Base-by-base conservation (phyloP, 345 rosid genomes). In the Bruguiera parviflora region DNA sequence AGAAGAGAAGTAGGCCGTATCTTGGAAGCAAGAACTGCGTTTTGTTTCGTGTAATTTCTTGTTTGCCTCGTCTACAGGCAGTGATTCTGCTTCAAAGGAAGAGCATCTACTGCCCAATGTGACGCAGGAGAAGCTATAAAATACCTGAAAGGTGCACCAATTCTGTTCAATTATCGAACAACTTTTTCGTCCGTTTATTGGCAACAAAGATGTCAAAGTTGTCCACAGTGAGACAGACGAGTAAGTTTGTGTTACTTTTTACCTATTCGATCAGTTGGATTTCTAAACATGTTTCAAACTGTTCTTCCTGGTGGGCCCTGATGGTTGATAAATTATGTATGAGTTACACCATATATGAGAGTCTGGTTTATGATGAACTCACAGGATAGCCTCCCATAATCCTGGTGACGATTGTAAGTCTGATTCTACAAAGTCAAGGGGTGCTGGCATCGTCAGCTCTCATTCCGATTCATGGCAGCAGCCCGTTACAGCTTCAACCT, bases 1-100 rank as follows among this genome's bases (percentile, higher is more conserved):
- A 81, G 89, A 73, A 82, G 92, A 73, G 92, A 87, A 82, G 92
- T 84, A n/a, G 84, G 87, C 3, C 85, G 88, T 85, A 84, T 15
- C 5, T 8, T 15, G 20, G 9, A 59, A 59, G 31, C 27, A 31
- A 18, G 1, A 18, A 59, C 31, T 27, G 31, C 37, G 19, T 28
- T 18, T 59, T 32, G 19, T 7, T 28, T n/a, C 4, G 2, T 27
- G 3, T 20, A 6, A 11, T 65, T 32, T n/a, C 49, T 46, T 11
- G 46, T 6, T 53, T 31, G 60, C 20, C 3, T 20, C 24, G 9
- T 53, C 22, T 32, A 31, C 33, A 1, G 27, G 39, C 27, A n/a
- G 3, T 21, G 11, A 27, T 47, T 66, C 8, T 33, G 0, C 20
- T 53, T 33, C 20, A 32, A 55, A 66, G 21, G 27, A 66, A 57